Conservation (phyloP, 495 filamentous ascomycete species). For the Halenospora varia region DNA sequence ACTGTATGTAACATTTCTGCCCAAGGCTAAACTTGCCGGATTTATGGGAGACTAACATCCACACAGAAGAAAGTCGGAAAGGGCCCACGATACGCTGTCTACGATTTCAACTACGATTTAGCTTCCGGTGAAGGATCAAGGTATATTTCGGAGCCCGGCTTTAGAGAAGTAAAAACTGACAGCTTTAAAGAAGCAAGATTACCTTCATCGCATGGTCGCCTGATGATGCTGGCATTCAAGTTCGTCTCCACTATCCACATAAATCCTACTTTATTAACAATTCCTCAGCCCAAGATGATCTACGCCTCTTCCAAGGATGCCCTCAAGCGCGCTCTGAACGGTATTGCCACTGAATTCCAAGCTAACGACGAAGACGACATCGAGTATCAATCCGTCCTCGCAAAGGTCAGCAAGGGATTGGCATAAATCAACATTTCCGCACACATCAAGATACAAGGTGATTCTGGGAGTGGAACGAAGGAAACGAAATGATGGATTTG, state of each 20-base stretch:
- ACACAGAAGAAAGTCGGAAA: conserved; percentile 52
- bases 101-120: conserved; percentile 84
- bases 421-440: conserved; percentile 25
- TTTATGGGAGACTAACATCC: conserved; percentile 15
- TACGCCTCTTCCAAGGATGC: conserved; percentile 95
- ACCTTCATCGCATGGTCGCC: conserved; percentile 94
- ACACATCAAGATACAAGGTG: not conserved
- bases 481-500: not conserved
- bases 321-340: conserved; percentile 82
- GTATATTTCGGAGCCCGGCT: conserved; percentile 35
- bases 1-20: conserved; percentile 37
- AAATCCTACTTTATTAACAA: not conserved
- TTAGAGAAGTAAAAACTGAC: conserved; percentile 5
- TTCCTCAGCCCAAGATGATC: conserved; percentile 76
- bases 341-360: conserved; percentile 78
- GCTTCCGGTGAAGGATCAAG: conserved; percentile 75
- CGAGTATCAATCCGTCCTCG: conserved; percentile 74
- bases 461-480: not conserved
- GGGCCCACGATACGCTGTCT: conserved; percentile 89
- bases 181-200: conserved; percentile 75
- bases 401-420: conserved; percentile 73
- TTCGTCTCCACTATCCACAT: conserved; percentile 41
- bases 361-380: conserved; percentile 90
- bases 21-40: conserved; percentile 23
- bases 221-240: conserved; percentile 74